A percentile compares a stretch with the other conserved stretches of the same genome.
These are phyloP conservation scores for Miscanthus lutarioriparius DNA, from an alignment of 176 grass and related monocot species.

Conservation along the genomic window DNA sequence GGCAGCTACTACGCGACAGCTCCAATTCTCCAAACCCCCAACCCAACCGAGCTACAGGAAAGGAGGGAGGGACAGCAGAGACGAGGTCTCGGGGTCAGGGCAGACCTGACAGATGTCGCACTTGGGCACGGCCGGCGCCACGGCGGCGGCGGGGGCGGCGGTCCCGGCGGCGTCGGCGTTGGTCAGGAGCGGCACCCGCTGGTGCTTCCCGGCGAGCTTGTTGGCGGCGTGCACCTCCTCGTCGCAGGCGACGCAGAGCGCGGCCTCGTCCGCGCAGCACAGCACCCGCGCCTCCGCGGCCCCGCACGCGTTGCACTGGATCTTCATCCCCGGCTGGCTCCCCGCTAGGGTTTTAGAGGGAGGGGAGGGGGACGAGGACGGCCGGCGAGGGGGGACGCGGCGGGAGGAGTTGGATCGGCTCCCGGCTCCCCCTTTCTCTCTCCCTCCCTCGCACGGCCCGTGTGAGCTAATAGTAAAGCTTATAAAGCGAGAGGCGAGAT, in stretches of 20 bases:
- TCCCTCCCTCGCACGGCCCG: not conserved
- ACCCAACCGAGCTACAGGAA: not conserved
- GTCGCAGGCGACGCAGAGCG: constrained; percentile 76
- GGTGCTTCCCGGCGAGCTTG: constrained; percentile 83
- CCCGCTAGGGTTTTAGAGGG: not conserved
- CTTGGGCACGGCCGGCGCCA: constrained; percentile 50
- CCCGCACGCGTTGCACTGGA: constrained; percentile 85
- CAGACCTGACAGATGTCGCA: constrained; percentile 81
- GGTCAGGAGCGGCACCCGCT: constrained; percentile 66
- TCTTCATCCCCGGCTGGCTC: constrained; percentile 54
- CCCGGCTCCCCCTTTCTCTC: not conserved
- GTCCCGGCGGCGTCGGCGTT: constrained; percentile 11
- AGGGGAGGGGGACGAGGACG: not conserved
- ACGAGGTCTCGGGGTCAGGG: not conserved
- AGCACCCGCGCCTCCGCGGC: constrained; percentile 74
- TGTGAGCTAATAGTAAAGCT: not conserved
- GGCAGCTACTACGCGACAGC: not conserved
- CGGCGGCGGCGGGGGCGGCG: not conserved
- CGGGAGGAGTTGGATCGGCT: not conserved
- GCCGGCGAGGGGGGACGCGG: not conserved
- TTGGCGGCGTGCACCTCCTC: constrained; percentile 87
- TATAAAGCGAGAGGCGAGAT: not conserved
- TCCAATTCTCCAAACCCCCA: not conserved
- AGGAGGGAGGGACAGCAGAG: no score
- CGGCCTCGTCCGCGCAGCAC: constrained; percentile 91